These are phyloP conservation scores for Zymoseptoria tritici DNA, from an alignment of 2,329 filamentous ascomycete species.

Conservation along the genomic window DNA sequence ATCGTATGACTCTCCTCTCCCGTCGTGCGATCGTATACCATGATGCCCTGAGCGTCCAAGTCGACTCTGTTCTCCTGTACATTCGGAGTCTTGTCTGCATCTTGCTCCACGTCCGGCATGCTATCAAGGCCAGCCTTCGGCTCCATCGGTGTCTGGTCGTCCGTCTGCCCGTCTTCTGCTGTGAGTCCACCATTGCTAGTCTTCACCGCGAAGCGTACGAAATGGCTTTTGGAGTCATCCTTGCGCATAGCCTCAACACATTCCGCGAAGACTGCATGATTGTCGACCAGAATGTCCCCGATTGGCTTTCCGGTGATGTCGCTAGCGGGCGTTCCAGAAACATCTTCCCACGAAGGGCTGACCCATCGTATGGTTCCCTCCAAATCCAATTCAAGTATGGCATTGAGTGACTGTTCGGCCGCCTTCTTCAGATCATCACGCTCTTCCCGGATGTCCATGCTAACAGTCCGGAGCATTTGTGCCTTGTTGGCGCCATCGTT, in stretches of 20 bases:
- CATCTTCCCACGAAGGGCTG: slow-evolving; percentile 89
- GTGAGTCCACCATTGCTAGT: slow-evolving; percentile 45
- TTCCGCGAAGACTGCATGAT: slow-evolving; percentile 72
- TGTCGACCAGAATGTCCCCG: slow-evolving; percentile 70
- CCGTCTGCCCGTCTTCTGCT: slow-evolving; percentile 40
- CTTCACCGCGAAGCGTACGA: slow-evolving; percentile 70
- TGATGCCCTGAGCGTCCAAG: slow-evolving; percentile 93
- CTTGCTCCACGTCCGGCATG: slow-evolving; percentile 4
- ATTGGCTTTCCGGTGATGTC: slow-evolving; percentile 70
- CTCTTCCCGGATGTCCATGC: slow-evolving; percentile 86
- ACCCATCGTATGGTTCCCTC: slow-evolving; percentile 91
- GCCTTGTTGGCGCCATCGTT: slow-evolving; percentile 14
- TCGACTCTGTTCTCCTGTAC: slow-evolving; percentile 51
- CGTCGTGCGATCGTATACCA: slow-evolving; percentile 86
- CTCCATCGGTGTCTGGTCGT: slow-evolving; percentile 24
- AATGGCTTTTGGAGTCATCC: slow-evolving; percentile 87
- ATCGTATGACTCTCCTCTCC: slow-evolving; percentile 91
- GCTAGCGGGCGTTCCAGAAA: slow-evolving; percentile 72
- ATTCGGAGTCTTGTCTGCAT: slow-evolving; percentile 3
- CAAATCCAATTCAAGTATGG: slow-evolving; percentile 88
- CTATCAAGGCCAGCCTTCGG: slow-evolving; percentile 19
- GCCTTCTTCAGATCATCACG: slow-evolving; percentile 90
- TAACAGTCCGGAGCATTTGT: slow-evolving; percentile 58
- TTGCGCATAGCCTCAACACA: slow-evolving; percentile 82
- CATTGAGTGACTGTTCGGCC: slow-evolving; percentile 91